Evolutionary conservation across 176 grass and related monocot genomes (phyloP).

Genomic region (Chloris gayana): DNA sequence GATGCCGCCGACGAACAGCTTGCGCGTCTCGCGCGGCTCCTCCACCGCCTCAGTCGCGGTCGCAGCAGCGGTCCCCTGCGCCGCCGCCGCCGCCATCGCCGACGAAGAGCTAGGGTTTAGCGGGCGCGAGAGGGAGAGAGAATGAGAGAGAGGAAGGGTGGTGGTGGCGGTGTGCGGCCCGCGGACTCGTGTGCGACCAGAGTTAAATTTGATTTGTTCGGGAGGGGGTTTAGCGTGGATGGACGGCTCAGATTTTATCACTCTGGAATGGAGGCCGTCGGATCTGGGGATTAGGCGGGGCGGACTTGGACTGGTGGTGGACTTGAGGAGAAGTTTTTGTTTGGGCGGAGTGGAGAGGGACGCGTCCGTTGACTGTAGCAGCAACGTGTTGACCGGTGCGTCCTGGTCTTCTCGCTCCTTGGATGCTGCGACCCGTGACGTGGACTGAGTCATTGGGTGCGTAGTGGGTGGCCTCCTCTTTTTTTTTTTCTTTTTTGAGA

Average conservation of each 20-base stretch:
- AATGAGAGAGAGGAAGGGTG: neutral
- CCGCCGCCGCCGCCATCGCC: conserved; percentile 36
- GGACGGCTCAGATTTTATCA: conserved; percentile 5
- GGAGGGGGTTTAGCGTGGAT: conserved; percentile 33
- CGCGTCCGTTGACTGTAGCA: conserved; percentile 33
- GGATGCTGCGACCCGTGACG: neutral
- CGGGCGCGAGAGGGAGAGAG: neutral
- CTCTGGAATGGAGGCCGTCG: rapidly evolving
- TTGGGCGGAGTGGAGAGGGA: conserved; percentile 12
- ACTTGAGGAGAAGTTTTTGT: neutral
- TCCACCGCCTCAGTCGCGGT: neutral
- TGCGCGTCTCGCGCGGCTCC: conserved; percentile 46
- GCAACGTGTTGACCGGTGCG: neutral
- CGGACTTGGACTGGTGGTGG: conserved; percentile 17
- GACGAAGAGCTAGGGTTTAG: conserved; percentile 53
- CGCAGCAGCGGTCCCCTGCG: neutral
- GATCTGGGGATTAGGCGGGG: conserved; percentile 22
- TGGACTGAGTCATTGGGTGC: neutral
- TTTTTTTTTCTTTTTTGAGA: too few species aligned
- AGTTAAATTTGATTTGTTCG: conserved; percentile 35
- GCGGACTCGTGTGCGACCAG: conserved; percentile 34
- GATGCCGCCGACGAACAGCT: conserved; percentile 87
- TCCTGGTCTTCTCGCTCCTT: neutral
- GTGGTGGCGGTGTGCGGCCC: conserved; percentile 10
- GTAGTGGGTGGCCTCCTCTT: neutral